A percentile compares a stretch with the other conserved stretches of the same genome.
These are phyloP conservation scores for Calonectria henricotiae DNA, from an alignment of 2,329 filamentous ascomycete genomes.

Conservation along the genomic window DNA sequence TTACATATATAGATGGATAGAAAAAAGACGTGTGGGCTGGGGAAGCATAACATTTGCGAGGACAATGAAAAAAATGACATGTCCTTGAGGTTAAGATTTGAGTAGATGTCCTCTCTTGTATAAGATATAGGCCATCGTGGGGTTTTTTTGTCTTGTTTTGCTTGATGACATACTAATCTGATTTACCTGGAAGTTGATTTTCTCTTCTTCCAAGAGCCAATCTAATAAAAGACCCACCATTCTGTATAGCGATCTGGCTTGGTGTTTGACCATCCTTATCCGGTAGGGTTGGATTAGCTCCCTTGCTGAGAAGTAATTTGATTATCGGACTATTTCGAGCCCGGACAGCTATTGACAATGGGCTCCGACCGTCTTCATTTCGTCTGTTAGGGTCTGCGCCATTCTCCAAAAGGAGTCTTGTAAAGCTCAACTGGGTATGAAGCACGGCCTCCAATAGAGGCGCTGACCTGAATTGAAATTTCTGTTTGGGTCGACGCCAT, in stretches of 20 bases:
- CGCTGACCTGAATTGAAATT: neutral
- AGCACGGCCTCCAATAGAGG: neutral
- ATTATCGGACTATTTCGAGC: too few species aligned
- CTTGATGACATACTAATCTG: neutral
- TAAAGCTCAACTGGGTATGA: accelerated
- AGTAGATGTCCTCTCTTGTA: constrained; percentile 11
- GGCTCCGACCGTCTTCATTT: neutral
- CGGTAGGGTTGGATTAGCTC: too few species aligned
- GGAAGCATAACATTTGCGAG: constrained; percentile 39
- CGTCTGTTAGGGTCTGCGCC: neutral
- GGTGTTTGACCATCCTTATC: neutral
- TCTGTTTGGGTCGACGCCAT: neutral
- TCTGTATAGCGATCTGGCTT: neutral
- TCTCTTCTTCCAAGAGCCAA: neutral
- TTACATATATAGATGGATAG: constrained; percentile 51
- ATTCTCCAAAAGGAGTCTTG: neutral
- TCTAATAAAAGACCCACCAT: neutral
- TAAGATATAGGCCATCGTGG: neutral
- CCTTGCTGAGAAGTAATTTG: neutral
- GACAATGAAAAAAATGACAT: constrained; percentile 30
- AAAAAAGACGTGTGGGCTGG: constrained; percentile 43
- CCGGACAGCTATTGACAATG: neutral
- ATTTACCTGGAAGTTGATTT: too few species aligned
- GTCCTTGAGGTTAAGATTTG: constrained; percentile 6
- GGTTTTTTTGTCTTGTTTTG: too few species aligned